Conservation (phyloP, 768 basidiomycete genomes). For the Termitomyces eurrhizus region DNA sequence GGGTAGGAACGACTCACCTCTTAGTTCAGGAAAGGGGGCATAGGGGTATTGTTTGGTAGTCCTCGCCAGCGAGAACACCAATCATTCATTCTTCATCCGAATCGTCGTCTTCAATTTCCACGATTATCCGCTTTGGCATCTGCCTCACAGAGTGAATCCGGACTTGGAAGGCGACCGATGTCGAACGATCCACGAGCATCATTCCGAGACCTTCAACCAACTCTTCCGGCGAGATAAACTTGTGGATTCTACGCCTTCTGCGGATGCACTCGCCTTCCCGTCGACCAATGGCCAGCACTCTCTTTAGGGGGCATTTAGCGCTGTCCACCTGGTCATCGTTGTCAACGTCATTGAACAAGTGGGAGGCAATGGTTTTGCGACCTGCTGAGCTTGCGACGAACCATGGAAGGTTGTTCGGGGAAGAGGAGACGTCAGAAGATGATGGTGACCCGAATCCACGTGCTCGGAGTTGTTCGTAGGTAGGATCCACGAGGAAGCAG, state of each 20-base stretch:
- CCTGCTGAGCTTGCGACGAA: background rate
- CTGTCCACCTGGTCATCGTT: background rate
- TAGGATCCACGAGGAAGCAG: background rate
- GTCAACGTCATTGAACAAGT: background rate
- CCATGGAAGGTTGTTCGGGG: background rate
- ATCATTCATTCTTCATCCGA: background rate
- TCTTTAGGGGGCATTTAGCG: background rate
- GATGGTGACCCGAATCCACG: background rate
- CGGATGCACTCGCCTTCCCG: constrained; percentile 1
- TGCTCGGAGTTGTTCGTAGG: background rate
- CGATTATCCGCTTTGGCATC: background rate
- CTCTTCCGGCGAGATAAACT: background rate
- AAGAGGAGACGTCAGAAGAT: background rate
- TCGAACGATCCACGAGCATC: background rate
- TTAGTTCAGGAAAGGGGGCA: background rate
- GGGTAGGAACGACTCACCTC: background rate
- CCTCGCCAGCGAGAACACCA: constrained; percentile 1
- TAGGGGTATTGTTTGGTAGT: background rate
- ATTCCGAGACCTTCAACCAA: background rate
- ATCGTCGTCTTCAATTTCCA: background rate
- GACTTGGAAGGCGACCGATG: background rate
- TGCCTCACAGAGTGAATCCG: background rate
- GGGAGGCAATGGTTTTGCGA: background rate
- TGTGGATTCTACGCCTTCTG: background rate
- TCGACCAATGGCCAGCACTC: background rate